A percentile compares a stretch with the other conserved stretches of the same genome.
These are phyloP conservation scores for Botryotinia globosa DNA, from an alignment of 2,329 filamentous ascomycete genomes.

Conservation along the genomic window DNA sequence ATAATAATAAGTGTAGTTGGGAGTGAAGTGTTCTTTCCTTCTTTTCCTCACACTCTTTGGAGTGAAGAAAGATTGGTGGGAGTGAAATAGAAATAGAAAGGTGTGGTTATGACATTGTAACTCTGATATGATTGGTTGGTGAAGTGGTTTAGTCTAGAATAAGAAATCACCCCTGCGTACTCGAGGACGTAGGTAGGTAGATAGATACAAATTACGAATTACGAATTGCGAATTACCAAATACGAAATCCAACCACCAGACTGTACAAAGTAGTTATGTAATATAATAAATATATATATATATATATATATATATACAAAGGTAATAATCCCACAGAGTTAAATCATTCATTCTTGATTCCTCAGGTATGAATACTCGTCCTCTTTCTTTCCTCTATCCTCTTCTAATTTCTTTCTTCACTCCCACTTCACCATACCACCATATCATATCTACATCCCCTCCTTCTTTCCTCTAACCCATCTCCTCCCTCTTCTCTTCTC, in stretches of 20 bases:
- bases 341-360: no score
- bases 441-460: no score
- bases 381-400: no score
- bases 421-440: not conserved
- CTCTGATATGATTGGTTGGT: not conserved
- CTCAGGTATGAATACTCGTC: no score
- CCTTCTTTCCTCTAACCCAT: no score
- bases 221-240: no score
- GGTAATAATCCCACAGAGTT: no score
- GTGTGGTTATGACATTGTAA: not conserved
- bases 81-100: not conserved
- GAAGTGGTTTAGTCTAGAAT: not conserved
- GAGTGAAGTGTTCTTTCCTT: not conserved
- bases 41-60: not conserved
- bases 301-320: no score
- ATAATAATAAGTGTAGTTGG: not conserved
- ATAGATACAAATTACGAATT: no score
- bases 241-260: no score
- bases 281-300: no score
- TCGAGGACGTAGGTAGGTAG: not conserved
- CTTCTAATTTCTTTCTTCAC: not conserved
- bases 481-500: not conserved
- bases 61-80: not conserved
- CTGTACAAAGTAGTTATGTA: no score
- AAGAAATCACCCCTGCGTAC: not conserved